A percentile compares a stretch with the other conserved stretches of the same genome.
Conservation (phyloP, 306 rosid species). For the Lathyrus sativus region DNA sequence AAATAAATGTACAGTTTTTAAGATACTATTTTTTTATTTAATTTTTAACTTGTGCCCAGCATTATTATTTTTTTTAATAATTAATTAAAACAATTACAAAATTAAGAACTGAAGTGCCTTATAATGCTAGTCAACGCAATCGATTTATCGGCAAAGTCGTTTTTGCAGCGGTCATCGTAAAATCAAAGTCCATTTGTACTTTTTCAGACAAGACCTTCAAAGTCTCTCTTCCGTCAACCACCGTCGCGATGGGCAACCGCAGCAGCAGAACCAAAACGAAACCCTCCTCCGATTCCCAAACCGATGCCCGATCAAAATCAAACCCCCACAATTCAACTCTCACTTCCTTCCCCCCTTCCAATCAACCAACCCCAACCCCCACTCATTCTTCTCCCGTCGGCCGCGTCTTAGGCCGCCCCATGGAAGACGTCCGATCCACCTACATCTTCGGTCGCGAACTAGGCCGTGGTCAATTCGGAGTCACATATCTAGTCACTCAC, state of each 20-base stretch:
- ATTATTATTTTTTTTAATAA: too few species aligned
- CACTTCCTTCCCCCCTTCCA: slow-evolving; percentile 36
- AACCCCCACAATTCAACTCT: slow-evolving; percentile 29
- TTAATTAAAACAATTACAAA: too few species aligned
- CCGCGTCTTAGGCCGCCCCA: slow-evolving; percentile 80
- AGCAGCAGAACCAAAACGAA: slow-evolving; percentile 30
- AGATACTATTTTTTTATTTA: too few species aligned
- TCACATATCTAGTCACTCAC: slow-evolving; percentile 79
- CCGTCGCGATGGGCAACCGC: slow-evolving; percentile 55
- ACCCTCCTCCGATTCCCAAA: slow-evolving; percentile 33
- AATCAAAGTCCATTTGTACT: not conserved
- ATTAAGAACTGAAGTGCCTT: too few species aligned
- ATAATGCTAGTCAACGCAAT: too few species aligned
- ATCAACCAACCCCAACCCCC: not conserved
- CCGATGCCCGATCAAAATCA: not conserved
- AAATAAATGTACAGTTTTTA: too few species aligned
- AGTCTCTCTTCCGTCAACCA: not conserved
- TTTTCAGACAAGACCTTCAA: not conserved
- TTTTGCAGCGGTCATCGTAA: too few species aligned
- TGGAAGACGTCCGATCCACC: slow-evolving; percentile 73
- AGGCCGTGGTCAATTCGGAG: slow-evolving; percentile 97
- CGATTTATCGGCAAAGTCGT: too few species aligned
- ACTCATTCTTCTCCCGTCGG: slow-evolving; percentile 41
- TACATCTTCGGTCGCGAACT: slow-evolving; percentile 89
- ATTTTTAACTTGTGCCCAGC: too few species aligned